phyloP scores from a whole-genome alignment of 371 early-diverging fungal species.

The Mortierella sp. region DNA sequence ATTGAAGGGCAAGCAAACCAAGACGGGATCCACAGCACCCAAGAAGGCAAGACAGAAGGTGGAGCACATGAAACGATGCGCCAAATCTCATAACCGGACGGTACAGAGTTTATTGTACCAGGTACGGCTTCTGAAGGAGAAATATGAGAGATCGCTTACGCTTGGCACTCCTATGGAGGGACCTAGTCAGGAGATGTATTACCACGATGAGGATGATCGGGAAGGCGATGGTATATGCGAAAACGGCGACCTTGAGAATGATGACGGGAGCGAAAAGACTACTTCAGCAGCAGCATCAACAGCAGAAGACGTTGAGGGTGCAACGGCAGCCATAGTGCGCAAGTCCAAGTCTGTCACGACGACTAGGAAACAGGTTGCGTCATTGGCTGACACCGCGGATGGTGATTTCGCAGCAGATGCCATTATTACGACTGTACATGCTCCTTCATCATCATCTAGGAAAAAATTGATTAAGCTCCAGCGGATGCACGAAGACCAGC shows the following conservation, averaged over 20 bases:
- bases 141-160: slow-evolving; percentile 24
- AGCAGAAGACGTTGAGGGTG: neutral
- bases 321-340: neutral
- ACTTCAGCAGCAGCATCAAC: neutral
- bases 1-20: slow-evolving; percentile 8
- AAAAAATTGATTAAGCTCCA: slow-evolving; percentile 10
- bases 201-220: neutral
- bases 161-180: slow-evolving; percentile 3
- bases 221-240: neutral
- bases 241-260: too few relatives aligned
- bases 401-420: slow-evolving; percentile 41
- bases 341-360: slow-evolving; percentile 8
- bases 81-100: slow-evolving; percentile 24
- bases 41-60: slow-evolving; percentile 30
- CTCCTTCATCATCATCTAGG: slow-evolving; percentile 1
- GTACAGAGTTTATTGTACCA: slow-evolving; percentile 36
- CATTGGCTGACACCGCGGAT: slow-evolving; percentile 32
- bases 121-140: slow-evolving; percentile 33
- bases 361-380: slow-evolving; percentile 20
- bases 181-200: slow-evolving; percentile 9
- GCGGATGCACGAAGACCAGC: slow-evolving; percentile 31
- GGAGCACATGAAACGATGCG: slow-evolving; percentile 48
- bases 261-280: neutral
- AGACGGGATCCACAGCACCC: slow-evolving; percentile 4
- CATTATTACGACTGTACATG: slow-evolving; percentile 33